Percentiles rank a stretch among this genome's conserved stretches.
Conservation (phyloP, 345 rosid genomes). For the Lepidium didymum region DNA sequence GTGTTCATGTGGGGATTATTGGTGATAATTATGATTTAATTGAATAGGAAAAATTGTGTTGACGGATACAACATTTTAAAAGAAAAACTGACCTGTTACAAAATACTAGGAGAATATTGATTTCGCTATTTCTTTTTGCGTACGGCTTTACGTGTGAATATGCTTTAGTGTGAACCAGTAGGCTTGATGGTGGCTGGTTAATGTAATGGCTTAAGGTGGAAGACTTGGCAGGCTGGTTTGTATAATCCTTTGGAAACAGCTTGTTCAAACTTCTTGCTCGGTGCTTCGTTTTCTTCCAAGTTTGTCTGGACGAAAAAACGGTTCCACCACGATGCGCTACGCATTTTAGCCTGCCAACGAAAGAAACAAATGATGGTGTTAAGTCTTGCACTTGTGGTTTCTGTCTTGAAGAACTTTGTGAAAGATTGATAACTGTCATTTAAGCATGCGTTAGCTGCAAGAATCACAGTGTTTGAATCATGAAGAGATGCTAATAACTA, state of each 20-base stretch:
- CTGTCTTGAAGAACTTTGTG: background rate
- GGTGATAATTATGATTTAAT: slow-evolving; percentile 41
- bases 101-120: slow-evolving; percentile 24
- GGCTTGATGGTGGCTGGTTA: slow-evolving; percentile 22
- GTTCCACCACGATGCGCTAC: slow-evolving; percentile 71
- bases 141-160: slow-evolving; percentile 27
- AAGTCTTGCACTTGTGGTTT: background rate
- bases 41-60: slow-evolving; percentile 28
- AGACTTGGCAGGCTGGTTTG: slow-evolving; percentile 76
- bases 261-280: slow-evolving; percentile 57
- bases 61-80: slow-evolving; percentile 24
- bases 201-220: slow-evolving; percentile 73
- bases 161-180: slow-evolving; percentile 14
- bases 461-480: background rate
- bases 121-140: slow-evolving; percentile 15
- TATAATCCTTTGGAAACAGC: slow-evolving; percentile 55
- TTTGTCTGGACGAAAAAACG: slow-evolving; percentile 54
- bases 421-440: background rate
- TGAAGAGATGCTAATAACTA: slow-evolving; percentile 7
- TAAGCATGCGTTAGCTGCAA: background rate
- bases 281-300: slow-evolving; percentile 59
- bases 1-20: slow-evolving; percentile 79
- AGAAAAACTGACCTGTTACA: slow-evolving; percentile 25
- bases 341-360: slow-evolving; percentile 52
- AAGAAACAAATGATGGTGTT: background rate